Base-by-base conservation (phyloP, 192 early-diverging fungal genomes). In the Rhizoclosmatium globosum region DNA sequence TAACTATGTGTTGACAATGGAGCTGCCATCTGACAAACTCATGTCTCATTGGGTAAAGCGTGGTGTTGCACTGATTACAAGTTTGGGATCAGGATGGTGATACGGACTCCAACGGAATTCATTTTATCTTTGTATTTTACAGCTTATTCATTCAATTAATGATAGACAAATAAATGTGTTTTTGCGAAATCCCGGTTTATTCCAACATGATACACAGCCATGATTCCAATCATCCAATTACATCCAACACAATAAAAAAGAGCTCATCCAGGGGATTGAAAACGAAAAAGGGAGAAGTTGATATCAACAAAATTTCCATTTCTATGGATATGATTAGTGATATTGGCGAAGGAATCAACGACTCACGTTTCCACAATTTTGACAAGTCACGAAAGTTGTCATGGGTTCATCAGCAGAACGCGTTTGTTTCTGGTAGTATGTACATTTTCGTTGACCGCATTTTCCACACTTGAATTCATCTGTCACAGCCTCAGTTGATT, bases 341-440 rank as follows among this genome's bases (percentile, higher is more conserved):
- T 21, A n/a, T 41, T 53, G 17, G 6, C 0, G 50, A 13, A 13
- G 6, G 17, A 53, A 53, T 13, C 50, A 57, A 2, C 6, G 19
- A 38, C 70, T 72, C 70, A 72, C 70, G 77, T 97, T 94, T 43
- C 89, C 87, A 83, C 97, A 99, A 38, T 85, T 87, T 46, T 89
- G 84, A 79, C 97, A 99, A 0, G 95, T 96, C 48, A 99, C 97
- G 43, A 82, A 73, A 23, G 76, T 78, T 4, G 83, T 83, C 97
- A 99, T 99, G 23, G 97, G 97, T 87, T 99, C 98, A 89, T 99
- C 98, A 13, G 98, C 98, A 68, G 92, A 93, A 50, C 98, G 89
- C 17, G 97, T 99, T 87, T 96, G 95, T 94, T 95, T 95, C 89
- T 99, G 98, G 85, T 90, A 97, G 82, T 97, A 99, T 19, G 92